Evolutionary conservation across 768 basidiomycete species (phyloP), one percentile per base, ranked within the genome.

Genomic region (Fistulinella prunicolor): DNA sequence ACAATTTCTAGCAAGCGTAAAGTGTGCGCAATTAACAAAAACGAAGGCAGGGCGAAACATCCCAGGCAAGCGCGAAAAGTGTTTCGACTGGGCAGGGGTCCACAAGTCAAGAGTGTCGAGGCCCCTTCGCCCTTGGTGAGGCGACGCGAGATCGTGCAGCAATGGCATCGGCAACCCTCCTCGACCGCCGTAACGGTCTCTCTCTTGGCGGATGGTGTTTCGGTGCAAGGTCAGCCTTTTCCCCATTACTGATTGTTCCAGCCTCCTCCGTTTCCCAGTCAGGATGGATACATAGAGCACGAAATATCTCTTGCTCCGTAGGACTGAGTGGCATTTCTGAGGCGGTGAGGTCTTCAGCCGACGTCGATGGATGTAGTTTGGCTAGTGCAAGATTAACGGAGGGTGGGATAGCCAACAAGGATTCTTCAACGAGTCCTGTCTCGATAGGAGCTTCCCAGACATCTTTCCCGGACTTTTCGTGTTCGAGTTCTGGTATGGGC

Each of bases 221-320:
- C 9, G 40, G 20, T n/a, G 22, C 21, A 13, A 17, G 13, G 21
- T 38, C 45, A 24, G 21, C 53, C 43, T 49, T 59, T 16, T 52
- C 58, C 16, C 42, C 57, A 20, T 51, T 46, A n/a, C n/a, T n/a
- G n/a, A n/a, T n/a, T 22, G 32, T 28, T 22, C 45, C 54, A 12
- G 13, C 37, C 19, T 70, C 76, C 40, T 80, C 77, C 20, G 41
- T 46, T 34, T 67, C 66, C 76, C 77, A 79, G 49, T 82, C 81
- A 17, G 79, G 77, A 50, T 77, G 74, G 26, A 76, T 70, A 50
- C 84, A 88, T 21, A 88, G 65, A 39, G 77, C 74, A 35, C 72
- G 78, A 66, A 89, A 88, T 41, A 89, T 81, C 63, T 84, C 80
- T 58, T 84, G 79, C 57, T 89, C 86, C 9, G 76, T 80, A 20